A percentile compares a stretch with the other conserved stretches of the same genome.
Evolutionary conservation across 2,329 filamentous ascomycete genomes (phyloP).

Genomic region (Ophiostoma quercus): DNA sequence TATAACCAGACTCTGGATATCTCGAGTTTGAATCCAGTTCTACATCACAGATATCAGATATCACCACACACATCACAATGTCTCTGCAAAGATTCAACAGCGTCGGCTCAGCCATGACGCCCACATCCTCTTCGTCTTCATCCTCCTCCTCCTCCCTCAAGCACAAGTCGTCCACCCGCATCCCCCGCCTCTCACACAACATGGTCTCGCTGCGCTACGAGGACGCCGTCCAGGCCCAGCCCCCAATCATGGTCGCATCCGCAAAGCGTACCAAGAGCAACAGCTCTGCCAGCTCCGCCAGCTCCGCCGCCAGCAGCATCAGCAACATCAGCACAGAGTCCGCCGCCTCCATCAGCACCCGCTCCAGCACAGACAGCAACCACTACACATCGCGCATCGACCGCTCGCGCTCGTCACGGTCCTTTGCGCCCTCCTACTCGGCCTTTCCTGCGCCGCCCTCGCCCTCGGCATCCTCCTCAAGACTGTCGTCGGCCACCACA

Average conservation of each 20-base stretch:
- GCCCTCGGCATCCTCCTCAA: not conserved
- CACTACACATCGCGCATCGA: conserved; percentile 24
- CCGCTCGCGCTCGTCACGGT: conserved; percentile 16
- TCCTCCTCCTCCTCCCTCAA: not conserved
- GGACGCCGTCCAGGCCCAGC: conserved; percentile 52
- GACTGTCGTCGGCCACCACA: not conserved
- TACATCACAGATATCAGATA: too few relatives aligned
- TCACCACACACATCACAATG: conserved; percentile 29
- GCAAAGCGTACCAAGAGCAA: conserved; percentile 26
- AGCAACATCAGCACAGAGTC: conserved; percentile 27
- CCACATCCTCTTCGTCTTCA: not conserved
- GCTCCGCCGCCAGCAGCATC: conserved; percentile 27
- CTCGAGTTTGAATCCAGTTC: too few relatives aligned
- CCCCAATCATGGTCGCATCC: conserved; percentile 48
- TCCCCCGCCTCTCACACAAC: conserved; percentile 36
- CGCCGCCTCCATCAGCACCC: conserved; percentile 26
- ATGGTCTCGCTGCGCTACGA: conserved; percentile 57
- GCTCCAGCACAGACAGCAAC: conserved; percentile 29
- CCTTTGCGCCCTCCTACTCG: not conserved
- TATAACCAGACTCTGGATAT: not conserved
- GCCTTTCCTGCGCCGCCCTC: not conserved
- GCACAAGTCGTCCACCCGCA: conserved; percentile 31
- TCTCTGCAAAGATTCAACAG: conserved; percentile 41
- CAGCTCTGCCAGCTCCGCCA: conserved; percentile 19
- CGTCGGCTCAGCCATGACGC: conserved; percentile 37